Percentiles rank a stretch among this genome's conserved stretches.
Conservation (phyloP, 805 yeast genomes). For the Candida loeiensis region DNA sequence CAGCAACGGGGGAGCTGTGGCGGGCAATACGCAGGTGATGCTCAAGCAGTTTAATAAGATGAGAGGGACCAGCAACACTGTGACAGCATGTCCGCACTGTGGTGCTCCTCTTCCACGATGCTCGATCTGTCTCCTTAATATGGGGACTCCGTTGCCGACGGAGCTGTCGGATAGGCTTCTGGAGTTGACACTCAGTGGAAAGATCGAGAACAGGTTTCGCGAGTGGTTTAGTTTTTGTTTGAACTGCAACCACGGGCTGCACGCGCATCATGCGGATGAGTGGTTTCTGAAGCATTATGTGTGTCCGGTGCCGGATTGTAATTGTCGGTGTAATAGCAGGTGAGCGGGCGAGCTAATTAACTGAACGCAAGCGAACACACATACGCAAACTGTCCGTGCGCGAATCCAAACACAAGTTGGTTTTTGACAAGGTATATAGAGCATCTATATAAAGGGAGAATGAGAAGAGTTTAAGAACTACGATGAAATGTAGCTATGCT, state of each 20-base stretch:
- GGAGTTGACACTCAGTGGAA: slow-evolving; percentile 13
- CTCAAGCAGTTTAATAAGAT: slow-evolving; percentile 36
- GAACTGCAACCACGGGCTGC: slow-evolving; percentile 90
- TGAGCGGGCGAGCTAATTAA: slow-evolving; percentile 13
- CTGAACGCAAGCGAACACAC: too few relatives aligned
- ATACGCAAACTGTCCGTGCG: too few relatives aligned
- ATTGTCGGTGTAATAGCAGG: slow-evolving; percentile 71
- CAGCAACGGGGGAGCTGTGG: slow-evolving; percentile 4
- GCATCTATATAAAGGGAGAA: too few relatives aligned
- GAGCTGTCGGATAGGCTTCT: slow-evolving; percentile 29
- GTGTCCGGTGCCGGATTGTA: slow-evolving; percentile 94
- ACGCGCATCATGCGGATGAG: slow-evolving; percentile 91
- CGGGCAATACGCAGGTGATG: slow-evolving; percentile 15
- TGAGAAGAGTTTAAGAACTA: too few relatives aligned
- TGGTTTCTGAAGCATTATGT: slow-evolving; percentile 87
- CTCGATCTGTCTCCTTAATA: slow-evolving; percentile 77
- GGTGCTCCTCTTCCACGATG: slow-evolving; percentile 86
- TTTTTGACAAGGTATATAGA: too few relatives aligned
- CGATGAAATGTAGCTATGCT: too few relatives aligned
- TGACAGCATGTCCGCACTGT: slow-evolving; percentile 70
- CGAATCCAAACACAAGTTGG: too few relatives aligned
- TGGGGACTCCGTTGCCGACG: slow-evolving; percentile 63
- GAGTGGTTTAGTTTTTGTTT: slow-evolving; percentile 92
- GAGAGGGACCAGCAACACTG: slow-evolving; percentile 20
- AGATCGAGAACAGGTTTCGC: slow-evolving; percentile 47